Conservation (phyloP, 1,139 yeast species). For the Zygoascus hellenicus region DNA sequence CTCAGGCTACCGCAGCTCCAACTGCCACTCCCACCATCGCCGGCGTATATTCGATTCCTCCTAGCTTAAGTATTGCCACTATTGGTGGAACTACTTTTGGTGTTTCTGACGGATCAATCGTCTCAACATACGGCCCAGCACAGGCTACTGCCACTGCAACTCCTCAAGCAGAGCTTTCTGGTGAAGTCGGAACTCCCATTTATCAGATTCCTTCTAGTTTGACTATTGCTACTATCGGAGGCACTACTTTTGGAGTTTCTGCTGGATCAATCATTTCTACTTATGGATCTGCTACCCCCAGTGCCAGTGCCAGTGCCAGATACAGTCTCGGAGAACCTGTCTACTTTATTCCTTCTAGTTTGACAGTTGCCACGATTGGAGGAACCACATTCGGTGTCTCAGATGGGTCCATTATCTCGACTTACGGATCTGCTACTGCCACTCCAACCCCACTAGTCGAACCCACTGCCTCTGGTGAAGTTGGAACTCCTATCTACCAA, state of each 20-base stretch:
- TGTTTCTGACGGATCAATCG: conserved; percentile 11
- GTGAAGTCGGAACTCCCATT: conserved; percentile 14
- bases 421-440: conserved; percentile 3
- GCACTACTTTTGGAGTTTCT: conserved; percentile 14
- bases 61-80: conserved; percentile 13
- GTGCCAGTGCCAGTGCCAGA: not conserved
- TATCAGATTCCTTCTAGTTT: conserved; percentile 12
- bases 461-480: conserved; percentile 1
- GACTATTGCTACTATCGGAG: conserved; percentile 14
- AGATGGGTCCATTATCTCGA: conserved; percentile 9
- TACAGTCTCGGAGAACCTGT: conserved; percentile 13
- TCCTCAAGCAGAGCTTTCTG: not conserved
- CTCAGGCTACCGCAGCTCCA: not conserved
- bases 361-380: conserved; percentile 13
- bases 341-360: conserved; percentile 9
- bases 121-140: conserved; percentile 9
- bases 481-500: conserved; percentile 13
- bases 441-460: not conserved
- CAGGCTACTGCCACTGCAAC: not conserved
- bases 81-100: conserved; percentile 11
- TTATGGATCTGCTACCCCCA: not conserved
- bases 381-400: conserved; percentile 14
- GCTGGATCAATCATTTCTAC: conserved; percentile 12
- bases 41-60: conserved; percentile 7
- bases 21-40: not conserved